These are phyloP conservation scores for Xylaria curta DNA, from an alignment of 495 filamentous ascomycete genomes.

Conservation along the genomic window DNA sequence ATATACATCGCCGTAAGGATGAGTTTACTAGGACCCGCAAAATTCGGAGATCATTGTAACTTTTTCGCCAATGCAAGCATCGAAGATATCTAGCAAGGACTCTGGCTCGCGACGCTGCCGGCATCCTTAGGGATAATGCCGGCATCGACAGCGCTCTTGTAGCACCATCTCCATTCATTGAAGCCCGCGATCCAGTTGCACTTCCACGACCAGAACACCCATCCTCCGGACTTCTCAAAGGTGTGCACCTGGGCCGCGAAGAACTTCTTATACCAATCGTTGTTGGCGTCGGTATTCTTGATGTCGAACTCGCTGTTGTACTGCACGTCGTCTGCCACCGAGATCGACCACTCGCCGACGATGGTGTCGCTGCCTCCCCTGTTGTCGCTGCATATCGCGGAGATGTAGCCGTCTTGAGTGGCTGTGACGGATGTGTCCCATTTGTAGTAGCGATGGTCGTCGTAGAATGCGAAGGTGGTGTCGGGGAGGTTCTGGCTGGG, in stretches of 20 bases:
- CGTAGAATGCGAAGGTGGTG: slow-evolving; percentile 36
- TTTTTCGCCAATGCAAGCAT: neutral
- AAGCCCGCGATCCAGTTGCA: slow-evolving; percentile 48
- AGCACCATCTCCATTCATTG: slow-evolving; percentile 66
- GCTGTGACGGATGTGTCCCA: slow-evolving; percentile 52
- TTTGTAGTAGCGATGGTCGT: slow-evolving; percentile 60
- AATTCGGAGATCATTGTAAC: neutral
- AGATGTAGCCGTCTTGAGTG: slow-evolving; percentile 55
- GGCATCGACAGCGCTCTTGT: slow-evolving; percentile 57
- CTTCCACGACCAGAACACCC: slow-evolving; percentile 73
- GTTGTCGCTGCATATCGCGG: slow-evolving; percentile 58
- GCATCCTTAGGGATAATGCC: slow-evolving; percentile 56
- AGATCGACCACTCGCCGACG: slow-evolving; percentile 65
- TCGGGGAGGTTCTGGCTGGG: slow-evolving; percentile 35
- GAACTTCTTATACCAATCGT: slow-evolving; percentile 61
- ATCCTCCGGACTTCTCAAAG: slow-evolving; percentile 65
- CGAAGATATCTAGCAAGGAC: slow-evolving; percentile 29
- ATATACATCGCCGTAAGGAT: neutral
- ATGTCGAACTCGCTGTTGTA: slow-evolving; percentile 50
- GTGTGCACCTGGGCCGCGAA: slow-evolving; percentile 65
- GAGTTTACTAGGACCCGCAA: neutral
- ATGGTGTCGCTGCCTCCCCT: slow-evolving; percentile 53
- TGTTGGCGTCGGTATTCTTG: slow-evolving; percentile 47
- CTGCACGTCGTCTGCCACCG: slow-evolving; percentile 54
- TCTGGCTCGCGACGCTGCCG: slow-evolving; percentile 27